Evolutionary conservation across 179 eudicot species (phyloP).

Genomic region (Gypsophila paniculata): DNA sequence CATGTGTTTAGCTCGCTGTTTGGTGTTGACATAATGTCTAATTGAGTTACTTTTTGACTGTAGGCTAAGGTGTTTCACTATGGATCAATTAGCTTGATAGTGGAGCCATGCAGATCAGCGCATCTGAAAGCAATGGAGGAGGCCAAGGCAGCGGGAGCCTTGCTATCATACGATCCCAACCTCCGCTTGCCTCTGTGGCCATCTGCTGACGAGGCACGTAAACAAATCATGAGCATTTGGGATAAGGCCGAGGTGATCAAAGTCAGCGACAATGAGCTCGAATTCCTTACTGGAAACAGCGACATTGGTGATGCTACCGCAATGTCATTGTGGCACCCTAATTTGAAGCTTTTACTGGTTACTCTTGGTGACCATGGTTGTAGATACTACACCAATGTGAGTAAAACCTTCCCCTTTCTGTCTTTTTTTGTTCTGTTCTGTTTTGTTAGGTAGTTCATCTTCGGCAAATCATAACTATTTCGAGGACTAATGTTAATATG

Average conservation of each 20-base stretch:
- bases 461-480: background rate
- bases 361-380: conserved; percentile 87
- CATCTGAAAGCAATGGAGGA: conserved; percentile 85
- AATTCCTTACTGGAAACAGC: conserved; percentile 61
- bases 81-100: conserved; percentile 90
- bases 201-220: conserved; percentile 61
- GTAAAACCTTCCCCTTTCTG: too few relatives aligned
- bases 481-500: background rate
- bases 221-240: conserved; percentile 84
- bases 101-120: conserved; percentile 92
- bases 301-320: conserved; percentile 64
- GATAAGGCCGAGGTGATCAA: conserved; percentile 81
- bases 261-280: conserved; percentile 74
- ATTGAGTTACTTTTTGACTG: background rate
- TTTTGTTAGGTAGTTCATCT: background rate
- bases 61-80: conserved; percentile 83
- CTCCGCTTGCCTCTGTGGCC: conserved; percentile 91
- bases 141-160: conserved; percentile 72
- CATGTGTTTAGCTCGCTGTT: background rate
- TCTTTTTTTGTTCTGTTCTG: background rate
- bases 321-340: conserved; percentile 70
- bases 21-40: background rate
- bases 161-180: conserved; percentile 90
- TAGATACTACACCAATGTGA: conserved; percentile 69
- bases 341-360: conserved; percentile 72